A percentile compares a stretch with the other conserved stretches of the same genome.
These are phyloP conservation scores for Penicillium riverlandense DNA, from an alignment of 495 filamentous ascomycete species.

Conservation along the genomic window DNA sequence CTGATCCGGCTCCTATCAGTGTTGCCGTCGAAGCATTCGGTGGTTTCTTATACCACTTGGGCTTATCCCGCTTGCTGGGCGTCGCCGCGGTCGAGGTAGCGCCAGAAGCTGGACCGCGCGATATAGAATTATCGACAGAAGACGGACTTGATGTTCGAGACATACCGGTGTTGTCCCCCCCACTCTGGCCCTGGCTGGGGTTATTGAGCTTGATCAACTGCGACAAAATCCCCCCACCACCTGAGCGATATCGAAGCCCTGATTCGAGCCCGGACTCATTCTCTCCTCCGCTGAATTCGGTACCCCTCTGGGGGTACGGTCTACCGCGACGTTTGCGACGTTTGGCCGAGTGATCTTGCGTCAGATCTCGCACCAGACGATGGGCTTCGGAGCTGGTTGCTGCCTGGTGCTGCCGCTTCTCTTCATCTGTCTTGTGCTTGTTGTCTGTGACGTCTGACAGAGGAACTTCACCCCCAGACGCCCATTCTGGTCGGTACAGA, in stretches of 20 bases:
- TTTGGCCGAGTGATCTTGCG: constrained; percentile 17
- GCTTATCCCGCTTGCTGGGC: constrained; percentile 14
- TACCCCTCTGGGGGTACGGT: constrained; percentile 10
- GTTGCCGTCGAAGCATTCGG: constrained; percentile 23
- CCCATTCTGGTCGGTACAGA: constrained; percentile 21
- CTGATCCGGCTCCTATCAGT: constrained; percentile 8
- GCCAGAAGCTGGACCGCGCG: neutral
- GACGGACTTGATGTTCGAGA: constrained; percentile 10
- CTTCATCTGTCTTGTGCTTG: constrained; percentile 22
- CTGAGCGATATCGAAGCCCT: constrained; percentile 16
- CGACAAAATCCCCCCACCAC: constrained; percentile 25
- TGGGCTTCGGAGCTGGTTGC: constrained; percentile 19
- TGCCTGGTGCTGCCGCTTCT: constrained; percentile 13
- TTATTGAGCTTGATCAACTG: constrained; percentile 26
- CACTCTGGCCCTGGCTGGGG: neutral
- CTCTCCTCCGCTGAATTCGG: constrained; percentile 5
- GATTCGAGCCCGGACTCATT: constrained; percentile 9
- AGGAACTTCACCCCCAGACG: constrained; percentile 15
- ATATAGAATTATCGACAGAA: neutral
- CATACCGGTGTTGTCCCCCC: neutral
- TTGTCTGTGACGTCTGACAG: constrained; percentile 24
- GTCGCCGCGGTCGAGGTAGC: constrained; percentile 7
- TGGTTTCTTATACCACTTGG: constrained; percentile 30
- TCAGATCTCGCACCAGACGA: constrained; percentile 26
- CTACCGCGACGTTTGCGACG: constrained; percentile 15